Conservation (phyloP, 2,329 filamentous ascomycete genomes). For the Samsoniella hepiali region DNA sequence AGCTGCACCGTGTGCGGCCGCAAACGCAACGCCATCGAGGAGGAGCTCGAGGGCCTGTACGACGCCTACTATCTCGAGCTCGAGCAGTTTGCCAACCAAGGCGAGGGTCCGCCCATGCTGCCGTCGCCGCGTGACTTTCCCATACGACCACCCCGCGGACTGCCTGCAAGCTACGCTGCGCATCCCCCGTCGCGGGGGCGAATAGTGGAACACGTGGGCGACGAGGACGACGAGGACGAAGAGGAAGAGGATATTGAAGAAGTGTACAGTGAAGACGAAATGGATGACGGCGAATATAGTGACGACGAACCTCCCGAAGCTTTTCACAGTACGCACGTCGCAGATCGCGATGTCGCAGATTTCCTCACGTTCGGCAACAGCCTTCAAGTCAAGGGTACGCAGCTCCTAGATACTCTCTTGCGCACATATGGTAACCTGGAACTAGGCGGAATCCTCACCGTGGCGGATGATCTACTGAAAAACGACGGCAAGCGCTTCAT, state of each 20-base stretch:
- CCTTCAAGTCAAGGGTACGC: conserved; percentile 82
- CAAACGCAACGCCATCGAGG: conserved; percentile 95
- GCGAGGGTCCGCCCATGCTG: conserved; percentile 58
- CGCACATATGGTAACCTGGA: conserved; percentile 46
- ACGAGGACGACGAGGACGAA: conserved; percentile 53
- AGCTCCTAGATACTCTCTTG: conserved; percentile 43
- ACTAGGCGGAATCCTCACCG: conserved; percentile 93
- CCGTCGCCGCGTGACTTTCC: conserved; percentile 57
- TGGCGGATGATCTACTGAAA: conserved; percentile 96
- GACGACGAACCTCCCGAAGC: conserved; percentile 68
- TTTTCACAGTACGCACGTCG: conserved; percentile 53
- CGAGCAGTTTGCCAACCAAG: conserved; percentile 91
- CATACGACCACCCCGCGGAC: conserved; percentile 55
- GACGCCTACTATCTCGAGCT: conserved; percentile 98
- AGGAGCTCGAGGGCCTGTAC: conserved; percentile 95
- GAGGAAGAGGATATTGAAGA: conserved; percentile 54
- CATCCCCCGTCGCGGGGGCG: conserved; percentile 73
- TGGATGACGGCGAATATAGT: conserved; percentile 58
- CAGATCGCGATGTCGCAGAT: conserved; percentile 68
- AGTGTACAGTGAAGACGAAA: conserved; percentile 49
- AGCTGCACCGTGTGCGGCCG: conserved; percentile 96
- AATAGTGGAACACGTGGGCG: conserved; percentile 64
- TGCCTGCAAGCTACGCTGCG: conserved; percentile 55
- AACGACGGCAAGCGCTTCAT: conserved; percentile 99
- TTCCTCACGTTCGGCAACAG: conserved; percentile 98